A percentile compares a stretch with the other conserved stretches of the same genome.
phyloP scores from a whole-genome alignment of 2,329 filamentous ascomycete genomes.

The Scedosporium aurantiacum region DNA sequence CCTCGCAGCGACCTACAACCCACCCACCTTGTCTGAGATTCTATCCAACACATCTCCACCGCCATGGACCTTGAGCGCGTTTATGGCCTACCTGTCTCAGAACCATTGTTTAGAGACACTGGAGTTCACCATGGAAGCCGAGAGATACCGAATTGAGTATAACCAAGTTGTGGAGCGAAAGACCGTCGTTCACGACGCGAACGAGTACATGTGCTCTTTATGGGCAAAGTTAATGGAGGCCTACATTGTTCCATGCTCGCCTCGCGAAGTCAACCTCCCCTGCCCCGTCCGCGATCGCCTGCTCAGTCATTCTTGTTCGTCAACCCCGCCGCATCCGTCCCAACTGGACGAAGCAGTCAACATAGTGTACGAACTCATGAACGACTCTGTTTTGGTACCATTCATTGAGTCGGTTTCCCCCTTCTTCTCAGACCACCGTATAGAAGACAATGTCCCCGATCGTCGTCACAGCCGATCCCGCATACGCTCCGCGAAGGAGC shows the following conservation, averaged over 20 bases:
- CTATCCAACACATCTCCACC: conserved; percentile 74
- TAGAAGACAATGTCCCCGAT: conserved; percentile 14
- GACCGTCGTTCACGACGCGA: conserved; percentile 29
- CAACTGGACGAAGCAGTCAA: conserved; percentile 71
- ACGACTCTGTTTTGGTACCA: conserved; percentile 85
- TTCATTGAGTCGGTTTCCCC: conserved; percentile 60
- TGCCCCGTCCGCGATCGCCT: conserved; percentile 74
- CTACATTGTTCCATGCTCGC: conserved; percentile 78
- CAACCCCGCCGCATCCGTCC: conserved; percentile 58
- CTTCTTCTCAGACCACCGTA: neutral
- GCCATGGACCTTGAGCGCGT: conserved; percentile 83
- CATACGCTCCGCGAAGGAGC: conserved; percentile 26
- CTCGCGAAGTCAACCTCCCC: conserved; percentile 83
- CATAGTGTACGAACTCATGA: conserved; percentile 94
- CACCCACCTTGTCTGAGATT: conserved; percentile 74
- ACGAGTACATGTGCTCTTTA: conserved; percentile 62
- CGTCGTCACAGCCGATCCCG: conserved; percentile 26
- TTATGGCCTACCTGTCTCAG: conserved; percentile 92
- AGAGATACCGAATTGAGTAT: conserved; percentile 61
- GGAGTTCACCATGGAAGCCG: conserved; percentile 91
- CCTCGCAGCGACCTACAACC: conserved; percentile 27
- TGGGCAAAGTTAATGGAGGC: conserved; percentile 85
- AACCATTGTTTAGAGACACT: conserved; percentile 95
- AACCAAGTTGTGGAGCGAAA: conserved; percentile 29
- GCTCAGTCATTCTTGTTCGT: conserved; percentile 45